Evolutionary conservation across 192 early-diverging fungal species (phyloP), one percentile per base, ranked within the genome.

Genomic region (Thoreauomyces humboldtii): DNA sequence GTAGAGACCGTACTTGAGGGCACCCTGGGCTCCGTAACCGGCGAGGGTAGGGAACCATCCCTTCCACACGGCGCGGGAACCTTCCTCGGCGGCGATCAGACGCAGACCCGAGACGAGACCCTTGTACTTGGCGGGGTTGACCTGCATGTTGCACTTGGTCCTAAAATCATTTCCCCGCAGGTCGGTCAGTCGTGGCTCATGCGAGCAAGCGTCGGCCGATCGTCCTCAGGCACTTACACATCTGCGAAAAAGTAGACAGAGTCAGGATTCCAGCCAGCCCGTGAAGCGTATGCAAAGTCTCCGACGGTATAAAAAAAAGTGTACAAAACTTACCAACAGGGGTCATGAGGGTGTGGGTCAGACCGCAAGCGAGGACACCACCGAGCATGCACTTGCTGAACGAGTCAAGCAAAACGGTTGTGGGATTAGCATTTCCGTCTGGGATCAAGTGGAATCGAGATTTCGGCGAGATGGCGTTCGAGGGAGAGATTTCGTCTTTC

Each of bases 1-100:
- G 77, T 93, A 93, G 51, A 91, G 85, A 25, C 92, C 92, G 75
- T 91, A 95, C 78, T 95, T 95, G 80, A 87, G 83, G 65, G 83
- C 77, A 65, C 91, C 91, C 76, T 93, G 91, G 50, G 86, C 61
- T 43, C 88, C 91, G 79, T 94, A 94, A 19, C 92, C 92, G 36
- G 91, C 59, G 31, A 90, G 73, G 31, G 67, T 94, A 25, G 92
- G 91, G 7, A 75, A 81, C 27, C 86, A 78, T 44, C 92, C 92
- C 35, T 88, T 90, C 58, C 81, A 90, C 47, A 94, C 57, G 24
- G 87, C 91, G 48, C 76, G 63, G 65, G 86, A 56, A 32, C 92
- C 92, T 71, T 92, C 84, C 27, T 84, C 81, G 29, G 76, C 73
- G 29, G 68, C 47, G 53, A 81, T 77, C 62, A 65, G 63, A 32